phyloP scores from a whole-genome alignment of 495 filamentous ascomycete species.

The Trypethelium eluteriae region DNA sequence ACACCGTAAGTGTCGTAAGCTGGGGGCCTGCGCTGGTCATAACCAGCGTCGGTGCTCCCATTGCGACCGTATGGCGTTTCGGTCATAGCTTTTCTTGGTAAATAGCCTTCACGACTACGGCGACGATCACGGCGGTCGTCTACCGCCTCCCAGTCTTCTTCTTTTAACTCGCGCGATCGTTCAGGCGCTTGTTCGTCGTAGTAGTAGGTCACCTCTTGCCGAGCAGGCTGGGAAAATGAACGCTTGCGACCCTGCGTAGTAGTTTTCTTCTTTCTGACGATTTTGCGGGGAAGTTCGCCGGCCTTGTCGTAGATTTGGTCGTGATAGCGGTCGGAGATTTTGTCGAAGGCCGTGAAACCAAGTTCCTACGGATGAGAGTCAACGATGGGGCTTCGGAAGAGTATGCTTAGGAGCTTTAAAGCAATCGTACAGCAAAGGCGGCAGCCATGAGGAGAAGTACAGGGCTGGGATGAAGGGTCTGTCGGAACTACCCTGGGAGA shows the following conservation, averaged over 20 bases:
- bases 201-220: background rate
- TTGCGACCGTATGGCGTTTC: background rate
- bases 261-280: background rate
- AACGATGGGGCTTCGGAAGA: background rate
- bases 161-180: background rate
- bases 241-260: background rate
- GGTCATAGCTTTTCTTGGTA: background rate
- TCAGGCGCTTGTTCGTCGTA: background rate
- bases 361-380: background rate
- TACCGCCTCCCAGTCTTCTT: conserved; percentile 7
- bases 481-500: no score
- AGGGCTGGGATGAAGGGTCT: background rate
- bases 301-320: conserved; percentile 7
- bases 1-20: conserved; percentile 1
- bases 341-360: conserved; percentile 1
- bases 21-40: background rate
- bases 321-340: conserved; percentile 10
- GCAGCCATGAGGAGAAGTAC: conserved; percentile 6
- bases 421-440: conserved; percentile 6
- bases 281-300: background rate
- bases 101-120: background rate
- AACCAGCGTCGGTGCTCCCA: conserved; percentile 1
- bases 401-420: background rate
- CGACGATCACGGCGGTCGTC: background rate
- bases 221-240: background rate